Evolutionary conservation across 805 yeast genomes (phyloP), one percentile per base, ranked within the genome.

Genomic region (Metschnikowia proteae): DNA sequence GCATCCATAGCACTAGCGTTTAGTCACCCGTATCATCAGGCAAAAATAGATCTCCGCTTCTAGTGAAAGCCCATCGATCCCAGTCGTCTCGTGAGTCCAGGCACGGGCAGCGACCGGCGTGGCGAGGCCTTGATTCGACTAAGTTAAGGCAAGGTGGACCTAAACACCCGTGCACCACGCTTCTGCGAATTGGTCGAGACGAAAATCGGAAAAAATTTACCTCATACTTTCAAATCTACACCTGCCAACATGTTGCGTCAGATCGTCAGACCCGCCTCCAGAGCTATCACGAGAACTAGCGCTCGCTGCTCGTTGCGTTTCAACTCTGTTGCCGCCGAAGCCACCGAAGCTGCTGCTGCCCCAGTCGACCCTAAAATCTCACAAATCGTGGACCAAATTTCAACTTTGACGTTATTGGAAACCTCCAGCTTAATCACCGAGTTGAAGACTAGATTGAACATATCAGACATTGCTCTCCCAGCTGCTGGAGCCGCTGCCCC

Each of bases 381-480:
- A 40, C 70, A 82, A 47, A 91, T 94, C 60, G 99, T 94, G 47
- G 94, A 88, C 63, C 87, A 88, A 63, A 94, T 94, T 65, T 82
- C 97, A 46, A 80, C 86, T 59, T 79, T 94, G 66, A 90, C 96
- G n/a, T 79, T 94, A 49, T 76, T 91, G 64, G 99, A 94, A 75
- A 92, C 98, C 23, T 84, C 96, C n/a, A 68, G 84, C 28, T 80
- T 94, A 64, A 87, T 94, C 54, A 66, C 82, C 35, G 96, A 88
- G 63, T 77, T 88, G 66, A 84, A 84, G 73, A 73, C 83, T 39
- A 84, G 84, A 65, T 82, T 94, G 61, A 90, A 94, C 73, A 94
- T 94, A 58, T 88, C 97, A 56, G 99, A 94, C 66, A 89, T 91
- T 60, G 80, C 96, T 4, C 79, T 88, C 71, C 92, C 96, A 54